These are phyloP conservation scores for Hirschioporus abietinus DNA, from an alignment of 768 basidiomycete species.

Conservation along the genomic window DNA sequence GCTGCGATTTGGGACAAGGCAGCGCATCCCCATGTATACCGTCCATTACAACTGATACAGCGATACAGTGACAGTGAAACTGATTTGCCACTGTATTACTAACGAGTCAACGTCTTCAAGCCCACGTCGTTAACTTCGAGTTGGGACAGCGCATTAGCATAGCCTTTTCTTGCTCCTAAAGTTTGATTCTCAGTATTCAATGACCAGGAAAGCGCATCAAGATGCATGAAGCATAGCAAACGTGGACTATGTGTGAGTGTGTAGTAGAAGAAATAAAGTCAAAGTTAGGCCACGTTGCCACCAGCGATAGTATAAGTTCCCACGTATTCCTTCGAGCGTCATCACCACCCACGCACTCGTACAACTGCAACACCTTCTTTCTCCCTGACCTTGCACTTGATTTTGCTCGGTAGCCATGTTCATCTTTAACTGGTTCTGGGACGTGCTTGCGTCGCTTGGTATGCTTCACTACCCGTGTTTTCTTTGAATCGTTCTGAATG, in stretches of 20 bases:
- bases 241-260: not conserved
- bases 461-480: constrained; percentile 21
- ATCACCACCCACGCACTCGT: not conserved
- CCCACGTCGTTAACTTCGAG: no score
- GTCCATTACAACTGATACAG: no score
- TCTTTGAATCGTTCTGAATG: constrained; percentile 7
- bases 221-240: no score
- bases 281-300: not conserved
- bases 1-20: no score
- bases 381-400: not conserved
- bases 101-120: no score
- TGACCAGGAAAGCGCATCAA: no score
- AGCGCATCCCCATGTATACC: no score
- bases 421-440: constrained; percentile 95
- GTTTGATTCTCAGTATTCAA: no score
- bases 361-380: not conserved
- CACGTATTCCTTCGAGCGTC: not conserved
- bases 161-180: no score
- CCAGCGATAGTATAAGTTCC: not conserved
- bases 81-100: no score
- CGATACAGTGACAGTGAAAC: no score
- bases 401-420: constrained; percentile 45
- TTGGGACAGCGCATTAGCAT: no score
- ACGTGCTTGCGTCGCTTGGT: constrained; percentile 92
- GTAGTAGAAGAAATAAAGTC: not conserved